These are phyloP conservation scores for Penicillium waksmanii DNA, from an alignment of 495 filamentous ascomycete genomes.

Conservation along the genomic window DNA sequence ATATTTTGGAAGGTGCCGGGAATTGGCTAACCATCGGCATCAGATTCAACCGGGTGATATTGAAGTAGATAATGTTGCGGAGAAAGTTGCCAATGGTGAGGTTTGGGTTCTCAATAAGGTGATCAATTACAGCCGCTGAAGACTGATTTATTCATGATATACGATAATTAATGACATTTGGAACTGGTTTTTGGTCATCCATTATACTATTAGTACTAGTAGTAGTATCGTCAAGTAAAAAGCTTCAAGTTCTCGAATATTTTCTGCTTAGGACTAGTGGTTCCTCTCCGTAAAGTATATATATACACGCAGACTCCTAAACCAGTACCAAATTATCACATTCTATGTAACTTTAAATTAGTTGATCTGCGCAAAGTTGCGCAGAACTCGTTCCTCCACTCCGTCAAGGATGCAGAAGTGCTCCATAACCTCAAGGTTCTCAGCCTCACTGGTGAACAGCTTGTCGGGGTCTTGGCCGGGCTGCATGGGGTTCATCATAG, in stretches of 20 bases:
- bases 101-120: slow-evolving; percentile 75
- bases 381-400: slow-evolving; percentile 80
- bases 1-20: background rate
- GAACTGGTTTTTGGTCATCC: background rate
- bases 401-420: slow-evolving; percentile 88
- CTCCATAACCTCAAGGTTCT: slow-evolving; percentile 93
- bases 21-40: slow-evolving; percentile 15
- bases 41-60: slow-evolving; percentile 82
- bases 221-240: background rate
- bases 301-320: background rate
- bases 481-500: slow-evolving; percentile 75
- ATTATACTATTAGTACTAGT: background rate
- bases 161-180: slow-evolving; percentile 13
- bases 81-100: slow-evolving; percentile 82
- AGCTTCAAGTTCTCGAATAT: background rate
- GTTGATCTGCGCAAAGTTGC: slow-evolving; percentile 39
- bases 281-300: background rate
- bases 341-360: slow-evolving; percentile 11
- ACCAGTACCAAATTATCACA: background rate
- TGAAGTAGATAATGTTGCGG: slow-evolving; percentile 70
- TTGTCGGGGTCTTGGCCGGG: slow-evolving; percentile 96
- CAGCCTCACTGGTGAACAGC: slow-evolving; percentile 84
- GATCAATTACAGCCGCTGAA: slow-evolving; percentile 57
- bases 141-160: slow-evolving; percentile 8
- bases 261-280: background rate